Percentiles rank a stretch among this genome's conserved stretches.
Conservation (phyloP, 2,329 filamentous ascomycete genomes). For the Fusarium devonianum region DNA sequence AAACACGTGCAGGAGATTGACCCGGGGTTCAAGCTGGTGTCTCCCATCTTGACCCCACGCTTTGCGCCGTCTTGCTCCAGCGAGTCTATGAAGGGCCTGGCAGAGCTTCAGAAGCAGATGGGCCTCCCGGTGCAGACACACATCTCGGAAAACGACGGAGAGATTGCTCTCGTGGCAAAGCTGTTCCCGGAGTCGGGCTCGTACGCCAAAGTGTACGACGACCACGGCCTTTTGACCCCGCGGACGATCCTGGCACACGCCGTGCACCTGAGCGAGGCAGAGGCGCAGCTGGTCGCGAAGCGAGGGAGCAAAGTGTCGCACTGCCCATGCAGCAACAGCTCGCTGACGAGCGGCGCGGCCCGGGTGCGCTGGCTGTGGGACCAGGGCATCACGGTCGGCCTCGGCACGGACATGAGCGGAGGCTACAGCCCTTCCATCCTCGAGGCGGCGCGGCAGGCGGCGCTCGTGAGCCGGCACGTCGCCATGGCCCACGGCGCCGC, state of each 20-base stretch:
- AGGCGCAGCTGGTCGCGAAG: conserved; percentile 68
- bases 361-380: conserved; percentile 78
- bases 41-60: conserved; percentile 79
- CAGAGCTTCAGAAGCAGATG: conserved; percentile 67
- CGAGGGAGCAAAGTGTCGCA: conserved; percentile 76
- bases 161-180: conserved; percentile 73
- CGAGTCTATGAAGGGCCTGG: conserved; percentile 69
- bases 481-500: conserved; percentile 58
- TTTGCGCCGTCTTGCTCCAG: conserved; percentile 70
- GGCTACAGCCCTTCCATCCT: conserved; percentile 85
- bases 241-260: conserved; percentile 87
- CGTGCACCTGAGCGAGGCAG: conserved; percentile 74
- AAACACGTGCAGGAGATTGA: conserved; percentile 73
- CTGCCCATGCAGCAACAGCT: conserved; percentile 86
- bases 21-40: conserved; percentile 68
- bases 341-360: conserved; percentile 80
- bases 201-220: conserved; percentile 85
- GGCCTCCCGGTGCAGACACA: conserved; percentile 84
- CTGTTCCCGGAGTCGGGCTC: conserved; percentile 70
- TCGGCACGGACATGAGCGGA: conserved; percentile 91
- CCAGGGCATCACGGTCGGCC: conserved; percentile 77
- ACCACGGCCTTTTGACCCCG: conserved; percentile 69
- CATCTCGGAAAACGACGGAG: conserved; percentile 80
- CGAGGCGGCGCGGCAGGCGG: conserved; percentile 82
- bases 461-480: conserved; percentile 77